A percentile compares a stretch with the other conserved stretches of the same genome.
Evolutionary conservation across 2,329 filamentous ascomycete genomes (phyloP).

Genomic region (Venturia nashicola): DNA sequence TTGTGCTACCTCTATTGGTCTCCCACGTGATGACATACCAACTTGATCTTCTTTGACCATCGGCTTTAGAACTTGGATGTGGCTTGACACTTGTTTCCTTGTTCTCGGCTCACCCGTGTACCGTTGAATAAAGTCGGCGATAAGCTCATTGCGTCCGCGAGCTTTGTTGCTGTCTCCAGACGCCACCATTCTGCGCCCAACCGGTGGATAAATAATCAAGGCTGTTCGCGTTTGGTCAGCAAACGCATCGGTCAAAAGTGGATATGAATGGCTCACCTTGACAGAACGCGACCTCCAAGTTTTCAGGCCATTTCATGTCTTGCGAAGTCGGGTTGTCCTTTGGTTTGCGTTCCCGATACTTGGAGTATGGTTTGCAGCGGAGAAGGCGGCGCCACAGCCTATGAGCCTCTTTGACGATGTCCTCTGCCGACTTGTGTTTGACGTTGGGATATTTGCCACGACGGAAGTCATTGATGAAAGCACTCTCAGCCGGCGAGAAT

Average conservation of each 20-base stretch:
- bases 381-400: neutral
- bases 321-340: constrained; percentile 18
- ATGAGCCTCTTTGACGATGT: neutral
- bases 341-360: constrained; percentile 31
- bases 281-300: constrained; percentile 36
- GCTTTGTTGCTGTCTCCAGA: constrained; percentile 35
- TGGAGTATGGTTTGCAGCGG: constrained; percentile 21
- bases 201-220: constrained; percentile 44
- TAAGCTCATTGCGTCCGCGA: constrained; percentile 49
- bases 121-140: constrained; percentile 44
- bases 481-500: constrained; percentile 14
- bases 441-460: constrained; percentile 14
- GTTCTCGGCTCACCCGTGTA: constrained; percentile 39
- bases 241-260: neutral
- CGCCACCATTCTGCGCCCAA: constrained; percentile 41
- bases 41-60: constrained; percentile 40
- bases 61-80: constrained; percentile 49
- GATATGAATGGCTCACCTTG: constrained; percentile 23
- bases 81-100: constrained; percentile 52
- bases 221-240: constrained; percentile 14
- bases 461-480: constrained; percentile 17
- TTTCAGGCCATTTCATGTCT: constrained; percentile 31
- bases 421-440: constrained; percentile 1
- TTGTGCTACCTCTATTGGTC: neutral
- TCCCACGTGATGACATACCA: constrained; percentile 23